phyloP scores from a whole-genome alignment of 768 basidiomycete genomes.

The Leucogyrophana mollusca region DNA sequence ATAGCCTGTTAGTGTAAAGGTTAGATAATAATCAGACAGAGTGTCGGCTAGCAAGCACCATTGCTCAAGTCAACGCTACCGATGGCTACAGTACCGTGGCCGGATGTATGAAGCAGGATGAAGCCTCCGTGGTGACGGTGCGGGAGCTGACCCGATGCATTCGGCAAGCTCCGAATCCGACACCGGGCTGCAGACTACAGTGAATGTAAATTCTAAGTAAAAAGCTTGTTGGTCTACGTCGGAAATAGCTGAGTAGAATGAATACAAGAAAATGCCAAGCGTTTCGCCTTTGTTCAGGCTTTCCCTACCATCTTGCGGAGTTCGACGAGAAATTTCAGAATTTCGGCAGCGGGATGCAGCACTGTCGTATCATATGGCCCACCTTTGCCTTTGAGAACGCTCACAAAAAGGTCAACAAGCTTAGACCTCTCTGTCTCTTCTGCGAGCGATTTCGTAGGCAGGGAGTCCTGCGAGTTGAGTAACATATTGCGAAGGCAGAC shows the following conservation, averaged over 20 bases:
- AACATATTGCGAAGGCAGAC: constrained; percentile 71
- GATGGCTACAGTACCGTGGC: neutral
- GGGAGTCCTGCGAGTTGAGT: constrained; percentile 40
- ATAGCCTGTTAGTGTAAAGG: constrained; percentile 53
- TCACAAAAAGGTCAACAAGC: constrained; percentile 52
- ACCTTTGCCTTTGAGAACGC: constrained; percentile 43
- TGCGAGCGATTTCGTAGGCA: constrained; percentile 40
- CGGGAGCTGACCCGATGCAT: too few relatives aligned
- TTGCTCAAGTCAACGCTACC: constrained; percentile 1
- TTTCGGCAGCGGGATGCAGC: constrained; percentile 49
- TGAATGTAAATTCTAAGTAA: too few relatives aligned
- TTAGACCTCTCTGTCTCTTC: constrained; percentile 52
- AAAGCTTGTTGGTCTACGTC: too few relatives aligned
- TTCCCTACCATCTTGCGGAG: neutral
- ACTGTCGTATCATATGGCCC: constrained; percentile 36
- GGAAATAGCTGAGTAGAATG: too few relatives aligned
- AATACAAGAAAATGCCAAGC: constrained; percentile 30
- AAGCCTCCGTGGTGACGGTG: too few relatives aligned
- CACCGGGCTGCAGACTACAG: too few relatives aligned
- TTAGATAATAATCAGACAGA: neutral
- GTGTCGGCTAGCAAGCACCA: too few relatives aligned
- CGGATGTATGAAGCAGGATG: constrained; percentile 1
- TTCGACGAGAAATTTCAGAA: constrained; percentile 42
- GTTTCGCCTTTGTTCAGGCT: too few relatives aligned
- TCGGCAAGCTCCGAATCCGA: too few relatives aligned